Conservation (phyloP, 2,329 filamentous ascomycete genomes). For the Hypoxylon sp. region DNA sequence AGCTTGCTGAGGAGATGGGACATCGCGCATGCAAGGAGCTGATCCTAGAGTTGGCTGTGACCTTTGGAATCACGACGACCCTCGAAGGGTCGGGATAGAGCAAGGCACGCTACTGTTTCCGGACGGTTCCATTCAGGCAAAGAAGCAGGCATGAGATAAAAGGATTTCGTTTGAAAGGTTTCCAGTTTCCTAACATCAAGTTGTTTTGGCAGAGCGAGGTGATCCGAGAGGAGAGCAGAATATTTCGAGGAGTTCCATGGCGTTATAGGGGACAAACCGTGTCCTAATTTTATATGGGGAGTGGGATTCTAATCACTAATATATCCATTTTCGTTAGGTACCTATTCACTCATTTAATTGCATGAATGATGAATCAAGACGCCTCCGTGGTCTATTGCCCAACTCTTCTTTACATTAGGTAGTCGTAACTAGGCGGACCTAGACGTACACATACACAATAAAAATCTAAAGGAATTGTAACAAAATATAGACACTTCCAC, state of each 20-base stretch:
- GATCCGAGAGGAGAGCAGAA: not conserved
- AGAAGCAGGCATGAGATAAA: not conserved
- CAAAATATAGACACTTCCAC: no score
- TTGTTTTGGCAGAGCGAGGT: not conserved
- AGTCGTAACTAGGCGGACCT: no score
- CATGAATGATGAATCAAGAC: not conserved
- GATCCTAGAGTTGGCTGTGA: slow-evolving; percentile 23
- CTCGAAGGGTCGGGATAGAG: slow-evolving; percentile 14
- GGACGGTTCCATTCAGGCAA: not conserved
- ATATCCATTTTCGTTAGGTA: not conserved
- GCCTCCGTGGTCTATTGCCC: not conserved
- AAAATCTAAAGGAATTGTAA: no score
- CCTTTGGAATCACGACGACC: slow-evolving; percentile 16
- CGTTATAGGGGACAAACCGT: not conserved
- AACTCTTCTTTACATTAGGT: no score
- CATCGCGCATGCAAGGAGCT: slow-evolving; percentile 33
- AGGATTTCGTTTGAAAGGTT: not conserved
- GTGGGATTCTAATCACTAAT: not conserved
- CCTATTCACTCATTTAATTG: not conserved
- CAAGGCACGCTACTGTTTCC: not conserved
- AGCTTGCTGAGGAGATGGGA: slow-evolving; percentile 33
- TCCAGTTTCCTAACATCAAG: not conserved
- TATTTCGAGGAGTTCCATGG: not conserved
- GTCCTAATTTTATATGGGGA: not conserved
- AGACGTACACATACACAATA: no score